A percentile compares a stretch with the other conserved stretches of the same genome.
These are phyloP conservation scores for Colletotrichum higginsianum DNA, from an alignment of 2,329 filamentous ascomycete species.

Conservation along the genomic window DNA sequence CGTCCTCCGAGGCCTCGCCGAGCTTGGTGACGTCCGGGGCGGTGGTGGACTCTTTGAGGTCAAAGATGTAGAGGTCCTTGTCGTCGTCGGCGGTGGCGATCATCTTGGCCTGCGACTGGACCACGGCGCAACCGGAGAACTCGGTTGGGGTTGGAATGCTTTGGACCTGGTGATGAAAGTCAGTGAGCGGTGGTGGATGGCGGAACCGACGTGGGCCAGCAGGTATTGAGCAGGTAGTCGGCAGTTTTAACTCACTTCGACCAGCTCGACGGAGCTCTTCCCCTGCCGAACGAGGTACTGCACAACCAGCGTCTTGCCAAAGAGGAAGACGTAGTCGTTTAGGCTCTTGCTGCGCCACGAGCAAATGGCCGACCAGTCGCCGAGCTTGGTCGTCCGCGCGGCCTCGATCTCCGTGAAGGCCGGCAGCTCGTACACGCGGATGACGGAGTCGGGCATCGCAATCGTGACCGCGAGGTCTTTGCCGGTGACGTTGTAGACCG, in stretches of 20 bases:
- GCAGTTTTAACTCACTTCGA: conserved; percentile 50
- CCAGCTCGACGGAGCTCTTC: conserved; percentile 51
- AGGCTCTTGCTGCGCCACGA: conserved; percentile 59
- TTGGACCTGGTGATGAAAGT: conserved; percentile 53
- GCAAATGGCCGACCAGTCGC: conserved; percentile 65
- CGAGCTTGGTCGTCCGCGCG: conserved; percentile 54
- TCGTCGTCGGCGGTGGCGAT: conserved; percentile 59
- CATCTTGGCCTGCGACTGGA: conserved; percentile 52
- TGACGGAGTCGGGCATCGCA: conserved; percentile 58
- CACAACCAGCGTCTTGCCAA: conserved; percentile 58
- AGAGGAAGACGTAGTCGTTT: conserved; percentile 61
- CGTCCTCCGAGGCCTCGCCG: conserved; percentile 54
- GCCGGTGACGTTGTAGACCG: conserved; percentile 54
- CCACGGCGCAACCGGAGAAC: conserved; percentile 59
- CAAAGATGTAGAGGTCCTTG: conserved; percentile 55
- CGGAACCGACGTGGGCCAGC: background rate
- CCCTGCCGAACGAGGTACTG: conserved; percentile 55
- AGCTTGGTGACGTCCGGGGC: conserved; percentile 54
- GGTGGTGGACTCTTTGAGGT: conserved; percentile 55
- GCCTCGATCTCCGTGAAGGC: conserved; percentile 50
- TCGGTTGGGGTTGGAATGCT: conserved; percentile 59
- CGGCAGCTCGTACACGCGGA: conserved; percentile 57
- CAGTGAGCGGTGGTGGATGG: background rate
- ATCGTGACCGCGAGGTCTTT: conserved; percentile 59
- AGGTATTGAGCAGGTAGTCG: background rate